Evolutionary conservation across 2,329 filamentous ascomycete genomes (phyloP), one percentile per base, ranked within the genome.

Genomic region (Venturia carpophila): DNA sequence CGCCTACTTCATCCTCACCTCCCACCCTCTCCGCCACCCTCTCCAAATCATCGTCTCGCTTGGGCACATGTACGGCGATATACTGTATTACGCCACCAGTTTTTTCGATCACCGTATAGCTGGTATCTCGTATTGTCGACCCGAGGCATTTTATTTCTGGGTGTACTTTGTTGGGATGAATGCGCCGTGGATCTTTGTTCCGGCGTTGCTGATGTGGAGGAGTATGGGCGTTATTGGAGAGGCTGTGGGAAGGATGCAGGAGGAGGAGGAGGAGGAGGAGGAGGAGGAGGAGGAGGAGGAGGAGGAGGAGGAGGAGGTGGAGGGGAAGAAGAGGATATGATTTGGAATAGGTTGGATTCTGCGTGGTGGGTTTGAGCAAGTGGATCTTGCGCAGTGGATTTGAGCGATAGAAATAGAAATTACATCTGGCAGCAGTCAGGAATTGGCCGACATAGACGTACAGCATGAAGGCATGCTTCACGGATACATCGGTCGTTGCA

Each of bases 81-180:
- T 82, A 3, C 75, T 88, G 43, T 88, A 88, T 75, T 87, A 86
- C 73, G 83, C 83, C 0, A 87, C 85, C 0, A 83, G 83, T 70
- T 74, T 84, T 68, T 85, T 85, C 71, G 84, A 88, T 71, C 79
- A 85, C 69, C 82, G 81, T 69, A 76, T 80, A 65, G 76, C 82
- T 67, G 78, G 79, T 11, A 71, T 82, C 24, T 76, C 78, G 13
- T 86, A 87, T 72, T 85, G 81, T 68, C 77, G 85, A 66, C 85
- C 85, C 0, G 85, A 88, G 73, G 76, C 79, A 5, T 83, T 83
- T 68, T 88, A 87, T 73, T 87, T 84, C 73, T 88, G 84, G 84
- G 77, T 82, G 49, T 88, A 88, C 73, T 88, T 85, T 72, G 80
- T 87, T 65, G 74, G 84, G 41, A 86, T 87, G 84, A 88, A 88